These are phyloP conservation scores for Ananas comosus DNA, from an alignment of 176 grass and related monocot species.

Conservation along the genomic window DNA sequence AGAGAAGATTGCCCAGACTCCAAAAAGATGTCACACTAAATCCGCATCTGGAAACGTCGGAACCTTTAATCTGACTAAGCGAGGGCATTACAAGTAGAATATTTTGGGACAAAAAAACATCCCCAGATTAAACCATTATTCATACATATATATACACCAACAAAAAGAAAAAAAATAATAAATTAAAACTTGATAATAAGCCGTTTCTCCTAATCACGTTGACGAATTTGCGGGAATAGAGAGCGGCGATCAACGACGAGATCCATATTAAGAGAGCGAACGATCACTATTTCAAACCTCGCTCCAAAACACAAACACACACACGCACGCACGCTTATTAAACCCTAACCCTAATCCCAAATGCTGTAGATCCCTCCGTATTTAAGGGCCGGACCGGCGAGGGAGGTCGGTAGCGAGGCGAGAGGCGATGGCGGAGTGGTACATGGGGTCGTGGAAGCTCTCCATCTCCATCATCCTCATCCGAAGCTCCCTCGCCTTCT, in stretches of 20 bases:
- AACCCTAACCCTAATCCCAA: background rate
- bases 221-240: no score
- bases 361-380: no score
- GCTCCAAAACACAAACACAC: background rate
- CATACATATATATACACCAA: constrained; percentile 11
- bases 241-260: no score
- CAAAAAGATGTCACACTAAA: no score
- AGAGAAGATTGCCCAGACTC: no score
- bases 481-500: constrained; percentile 82
- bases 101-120: background rate
- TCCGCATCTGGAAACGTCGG: background rate
- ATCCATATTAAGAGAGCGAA: background rate
- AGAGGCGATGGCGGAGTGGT: constrained; percentile 97
- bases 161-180: constrained; percentile 14
- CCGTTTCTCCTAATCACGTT: no score
- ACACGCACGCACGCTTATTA: background rate
- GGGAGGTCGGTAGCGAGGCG: constrained; percentile 73
- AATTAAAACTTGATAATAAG: no score
- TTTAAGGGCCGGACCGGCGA: background rate
- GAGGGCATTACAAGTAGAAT: constrained; percentile 20
- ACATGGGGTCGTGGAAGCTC: constrained; percentile 89
- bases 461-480: constrained; percentile 63
- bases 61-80: constrained; percentile 10
- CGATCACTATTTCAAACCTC: constrained; percentile 5
- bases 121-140: constrained; percentile 7